Evolutionary conservation across 2,329 filamentous ascomycete genomes (phyloP).

Genomic region (Pyrenophora seminiperda): DNA sequence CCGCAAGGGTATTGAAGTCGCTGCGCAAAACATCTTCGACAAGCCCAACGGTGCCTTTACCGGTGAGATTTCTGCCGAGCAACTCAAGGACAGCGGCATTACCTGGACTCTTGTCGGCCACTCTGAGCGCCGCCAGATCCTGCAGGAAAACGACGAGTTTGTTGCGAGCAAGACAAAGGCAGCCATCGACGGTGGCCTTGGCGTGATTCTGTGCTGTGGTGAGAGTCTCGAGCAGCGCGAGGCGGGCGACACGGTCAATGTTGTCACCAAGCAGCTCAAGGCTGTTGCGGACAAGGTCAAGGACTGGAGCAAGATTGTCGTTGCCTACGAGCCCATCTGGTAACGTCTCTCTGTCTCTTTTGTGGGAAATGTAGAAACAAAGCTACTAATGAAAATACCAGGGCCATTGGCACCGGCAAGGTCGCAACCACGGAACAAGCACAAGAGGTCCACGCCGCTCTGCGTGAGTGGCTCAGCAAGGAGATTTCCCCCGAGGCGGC

Average conservation of each 20-base stretch:
- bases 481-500: conserved; percentile 77
- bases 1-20: conserved; percentile 77
- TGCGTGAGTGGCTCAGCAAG: conserved; percentile 81
- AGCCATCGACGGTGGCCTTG: conserved; percentile 82
- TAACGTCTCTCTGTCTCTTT: conserved; percentile 55
- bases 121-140: conserved; percentile 89
- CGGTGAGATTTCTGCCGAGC: conserved; percentile 89
- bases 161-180: conserved; percentile 94
- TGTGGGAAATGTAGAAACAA: not conserved
- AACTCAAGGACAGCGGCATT: conserved; percentile 87
- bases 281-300: conserved; percentile 78
- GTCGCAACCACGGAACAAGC: conserved; percentile 52
- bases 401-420: conserved; percentile 79
- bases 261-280: conserved; percentile 82
- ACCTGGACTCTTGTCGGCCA: conserved; percentile 92
- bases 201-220: conserved; percentile 96
- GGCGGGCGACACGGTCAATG: conserved; percentile 79
- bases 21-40: conserved; percentile 96
- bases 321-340: conserved; percentile 99
- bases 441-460: conserved; percentile 66
- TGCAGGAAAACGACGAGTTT: conserved; percentile 81
- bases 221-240: conserved; percentile 95
- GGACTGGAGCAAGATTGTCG: conserved; percentile 93
- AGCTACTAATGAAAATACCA: conserved; percentile 34
- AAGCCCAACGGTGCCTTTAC: conserved; percentile 97